Conservation (phyloP, 495 filamentous ascomycete species). For the Sporormia fimetaria region DNA sequence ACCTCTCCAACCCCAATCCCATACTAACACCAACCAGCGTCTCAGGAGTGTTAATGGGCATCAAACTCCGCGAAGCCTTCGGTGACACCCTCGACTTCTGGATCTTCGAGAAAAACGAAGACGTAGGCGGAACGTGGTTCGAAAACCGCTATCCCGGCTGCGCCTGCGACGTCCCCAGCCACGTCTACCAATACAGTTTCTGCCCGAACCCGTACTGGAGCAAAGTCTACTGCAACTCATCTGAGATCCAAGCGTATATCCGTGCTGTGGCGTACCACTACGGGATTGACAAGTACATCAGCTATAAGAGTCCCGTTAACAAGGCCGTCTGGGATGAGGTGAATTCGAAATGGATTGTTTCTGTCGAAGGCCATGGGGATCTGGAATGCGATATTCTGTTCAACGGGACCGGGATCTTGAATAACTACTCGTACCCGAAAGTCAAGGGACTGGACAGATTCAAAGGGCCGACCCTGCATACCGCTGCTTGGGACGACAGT, state of each 20-base stretch:
- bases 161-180: conserved; percentile 21
- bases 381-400: conserved; percentile 8
- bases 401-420: conserved; percentile 11
- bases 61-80: no score
- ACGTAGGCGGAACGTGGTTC: conserved; percentile 6
- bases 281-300: conserved; percentile 13
- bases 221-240: conserved; percentile 6
- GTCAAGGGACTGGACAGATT: conserved; percentile 11
- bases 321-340: conserved; percentile 4
- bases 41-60: no score
- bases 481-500: conserved; percentile 7
- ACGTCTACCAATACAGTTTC: conserved; percentile 25
- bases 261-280: conserved; percentile 17
- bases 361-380: no score
- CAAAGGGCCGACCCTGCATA: conserved; percentile 11
- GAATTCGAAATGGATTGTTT: background rate
- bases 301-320: conserved; percentile 9
- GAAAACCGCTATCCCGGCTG: conserved; percentile 15
- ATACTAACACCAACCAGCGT: no score
- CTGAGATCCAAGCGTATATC: conserved; percentile 26
- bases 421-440: conserved; percentile 10
- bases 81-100: background rate
- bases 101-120: conserved; percentile 16
- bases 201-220: conserved; percentile 27
- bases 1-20: no score